Evolutionary conservation across 176 grass and related monocot genomes (phyloP), one percentile per base, ranked within the genome.

Genomic region (Typha latifolia): DNA sequence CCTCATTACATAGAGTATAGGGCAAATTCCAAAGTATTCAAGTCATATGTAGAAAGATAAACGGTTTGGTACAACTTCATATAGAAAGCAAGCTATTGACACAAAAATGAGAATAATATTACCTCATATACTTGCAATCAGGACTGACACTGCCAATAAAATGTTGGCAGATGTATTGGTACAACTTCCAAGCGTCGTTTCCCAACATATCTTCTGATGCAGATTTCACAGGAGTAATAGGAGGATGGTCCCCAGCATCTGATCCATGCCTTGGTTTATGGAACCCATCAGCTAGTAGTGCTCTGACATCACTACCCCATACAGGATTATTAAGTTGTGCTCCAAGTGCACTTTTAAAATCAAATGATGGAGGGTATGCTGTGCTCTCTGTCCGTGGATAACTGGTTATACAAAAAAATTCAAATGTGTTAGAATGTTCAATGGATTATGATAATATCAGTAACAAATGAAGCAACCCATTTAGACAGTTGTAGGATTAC

Each of bases 341-440:
- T 81, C 78, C 55, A 69, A 96, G 88, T 59, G 75, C 75, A 75
- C 73, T 74, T 82, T 69, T 91, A 83, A 96, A 96, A 74, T 96
- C 92, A 71, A 96, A 96, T 70, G 92, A 96, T 16, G 82, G 20
- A 23, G 88, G 92, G 77, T 96, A 96, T 3, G 92, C 77, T 69
- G 88, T 96, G 80, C 88, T 91, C 83, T 96, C 92, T 75, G 92
- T 96, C 66, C 92, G 87, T 37, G 92, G 92, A 77, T 96, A 96
- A 76, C 92, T 96, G 70, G 15, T 31, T 22, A 79, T 57, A 65
- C 49, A 79, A 72, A 75, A 69, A 79, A 82, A 78, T 66, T 66
- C 63, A 72, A 43, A 16, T 16, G 37, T 76, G 64, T 64, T 62
- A 56, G 69, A 49, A 2, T 68, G 62, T 49, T 51, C 12, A 13